Evolutionary conservation across 371 early-diverging fungal species (phyloP).

Genomic region (Rhizopus microsporus): DNA sequence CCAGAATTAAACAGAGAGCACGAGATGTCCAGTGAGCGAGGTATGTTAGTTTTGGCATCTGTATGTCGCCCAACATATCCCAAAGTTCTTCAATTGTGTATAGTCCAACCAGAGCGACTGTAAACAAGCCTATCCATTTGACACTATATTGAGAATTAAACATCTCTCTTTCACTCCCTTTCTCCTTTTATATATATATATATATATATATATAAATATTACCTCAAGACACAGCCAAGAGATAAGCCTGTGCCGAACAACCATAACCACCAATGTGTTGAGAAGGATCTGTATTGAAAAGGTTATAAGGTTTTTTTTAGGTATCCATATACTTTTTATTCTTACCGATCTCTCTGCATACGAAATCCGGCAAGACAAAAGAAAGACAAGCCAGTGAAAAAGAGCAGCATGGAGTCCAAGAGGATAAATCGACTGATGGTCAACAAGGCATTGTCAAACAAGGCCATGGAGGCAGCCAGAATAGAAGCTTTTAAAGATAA

Average conservation of each 20-base stretch:
- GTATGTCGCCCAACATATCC: constrained; percentile 85
- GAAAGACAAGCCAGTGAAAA: constrained; percentile 83
- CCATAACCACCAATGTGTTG: constrained; percentile 85
- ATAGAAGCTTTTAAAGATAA: constrained; percentile 64
- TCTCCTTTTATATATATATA: too few species aligned
- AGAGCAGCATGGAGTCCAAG: constrained; percentile 97
- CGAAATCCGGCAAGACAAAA: constrained; percentile 78
- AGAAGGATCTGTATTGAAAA: constrained; percentile 64
- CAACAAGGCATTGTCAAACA: constrained; percentile 83
- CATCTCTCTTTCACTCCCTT: not conserved
- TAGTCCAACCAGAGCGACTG: constrained; percentile 92
- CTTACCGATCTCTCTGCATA: constrained; percentile 58
- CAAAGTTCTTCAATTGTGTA: constrained; percentile 95
- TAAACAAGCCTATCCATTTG: constrained; percentile 99
- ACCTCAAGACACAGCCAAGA: constrained; percentile 80
- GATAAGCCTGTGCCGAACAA: constrained; percentile 86
- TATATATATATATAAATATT: not conserved
- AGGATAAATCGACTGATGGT: constrained; percentile 96
- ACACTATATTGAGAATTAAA: constrained; percentile 61
- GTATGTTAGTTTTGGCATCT: constrained; percentile 71
- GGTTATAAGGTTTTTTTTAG: not conserved
- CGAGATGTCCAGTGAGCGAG: constrained; percentile 79
- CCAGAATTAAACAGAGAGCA: constrained; percentile 75
- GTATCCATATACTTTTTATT: not conserved
- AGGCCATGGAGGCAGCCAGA: constrained; percentile 75